phyloP scores from a whole-genome alignment of 1,139 yeast genomes.

The Lodderomyces theae region DNA sequence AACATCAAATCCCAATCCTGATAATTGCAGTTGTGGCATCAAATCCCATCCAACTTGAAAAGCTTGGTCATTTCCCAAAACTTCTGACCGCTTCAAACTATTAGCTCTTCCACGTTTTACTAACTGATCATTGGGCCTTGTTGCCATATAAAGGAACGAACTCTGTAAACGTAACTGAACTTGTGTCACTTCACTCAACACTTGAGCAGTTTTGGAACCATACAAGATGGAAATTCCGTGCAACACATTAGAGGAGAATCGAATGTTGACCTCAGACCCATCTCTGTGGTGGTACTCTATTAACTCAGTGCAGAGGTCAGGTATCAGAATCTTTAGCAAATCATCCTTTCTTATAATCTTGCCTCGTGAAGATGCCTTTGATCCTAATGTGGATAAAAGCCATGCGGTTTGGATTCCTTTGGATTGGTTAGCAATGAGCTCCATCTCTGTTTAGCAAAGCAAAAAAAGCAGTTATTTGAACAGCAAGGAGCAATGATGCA shows the following conservation, averaged over 20 bases:
- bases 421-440: constrained; percentile 7
- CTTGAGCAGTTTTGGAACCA: constrained; percentile 47
- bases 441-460: constrained; percentile 1
- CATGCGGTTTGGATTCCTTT: constrained; percentile 23
- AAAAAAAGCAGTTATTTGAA: neutral
- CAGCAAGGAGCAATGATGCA: neutral
- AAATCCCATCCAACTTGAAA: constrained; percentile 30
- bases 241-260: constrained; percentile 50
- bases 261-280: constrained; percentile 23
- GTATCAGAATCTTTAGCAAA: constrained; percentile 44
- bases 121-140: neutral
- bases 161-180: constrained; percentile 24
- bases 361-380: constrained; percentile 20
- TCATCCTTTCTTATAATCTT: constrained; percentile 34
- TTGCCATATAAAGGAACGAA: neutral
- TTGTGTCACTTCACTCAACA: constrained; percentile 33
- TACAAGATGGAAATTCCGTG: constrained; percentile 58
- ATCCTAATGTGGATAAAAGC: constrained; percentile 45
- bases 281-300: constrained; percentile 11
- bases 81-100: constrained; percentile 13
- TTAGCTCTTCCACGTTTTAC: neutral
- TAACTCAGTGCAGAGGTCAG: constrained; percentile 41
- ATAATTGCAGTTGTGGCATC: neutral
- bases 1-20: constrained; percentile 2
- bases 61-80: constrained; percentile 38